A percentile compares a stretch with the other conserved stretches of the same genome.
Conservation (phyloP, 2,329 filamentous ascomycete genomes). For the Sarocladium strictum region DNA sequence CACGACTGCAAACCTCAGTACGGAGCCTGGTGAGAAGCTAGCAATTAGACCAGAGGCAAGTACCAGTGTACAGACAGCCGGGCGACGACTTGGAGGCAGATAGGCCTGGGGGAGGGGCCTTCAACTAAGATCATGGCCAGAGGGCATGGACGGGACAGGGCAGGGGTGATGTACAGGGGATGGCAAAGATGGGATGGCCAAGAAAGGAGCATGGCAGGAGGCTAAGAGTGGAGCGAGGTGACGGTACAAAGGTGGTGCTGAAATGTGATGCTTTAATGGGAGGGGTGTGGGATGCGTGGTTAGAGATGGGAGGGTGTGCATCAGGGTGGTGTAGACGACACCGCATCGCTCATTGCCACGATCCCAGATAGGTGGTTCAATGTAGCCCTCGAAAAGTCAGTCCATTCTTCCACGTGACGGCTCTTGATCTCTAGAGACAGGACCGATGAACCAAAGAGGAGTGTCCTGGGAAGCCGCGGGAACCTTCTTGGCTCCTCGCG, state of each 20-base stretch:
- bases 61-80: background rate
- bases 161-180: slow-evolving; percentile 6
- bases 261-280: slow-evolving; percentile 6
- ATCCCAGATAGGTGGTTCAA: background rate
- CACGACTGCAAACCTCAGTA: background rate
- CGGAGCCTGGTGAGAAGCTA: background rate
- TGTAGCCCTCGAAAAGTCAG: background rate
- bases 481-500: background rate
- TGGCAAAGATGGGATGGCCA: slow-evolving; percentile 9
- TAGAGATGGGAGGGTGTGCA: slow-evolving; percentile 4
- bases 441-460: background rate
- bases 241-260: slow-evolving; percentile 6
- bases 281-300: slow-evolving; percentile 7
- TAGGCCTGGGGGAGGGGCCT: background rate
- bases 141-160: slow-evolving; percentile 4
- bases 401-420: background rate
- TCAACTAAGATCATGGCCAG: slow-evolving; percentile 1
- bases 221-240: slow-evolving; percentile 6
- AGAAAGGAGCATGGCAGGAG: slow-evolving; percentile 7
- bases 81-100: background rate
- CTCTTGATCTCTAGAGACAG: background rate
- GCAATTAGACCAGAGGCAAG: background rate
- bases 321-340: background rate
- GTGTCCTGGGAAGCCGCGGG: background rate
- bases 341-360: slow-evolving; percentile 2